phyloP scores from a whole-genome alignment of 148 eudicot species.

The Rhododendron vialii region DNA sequence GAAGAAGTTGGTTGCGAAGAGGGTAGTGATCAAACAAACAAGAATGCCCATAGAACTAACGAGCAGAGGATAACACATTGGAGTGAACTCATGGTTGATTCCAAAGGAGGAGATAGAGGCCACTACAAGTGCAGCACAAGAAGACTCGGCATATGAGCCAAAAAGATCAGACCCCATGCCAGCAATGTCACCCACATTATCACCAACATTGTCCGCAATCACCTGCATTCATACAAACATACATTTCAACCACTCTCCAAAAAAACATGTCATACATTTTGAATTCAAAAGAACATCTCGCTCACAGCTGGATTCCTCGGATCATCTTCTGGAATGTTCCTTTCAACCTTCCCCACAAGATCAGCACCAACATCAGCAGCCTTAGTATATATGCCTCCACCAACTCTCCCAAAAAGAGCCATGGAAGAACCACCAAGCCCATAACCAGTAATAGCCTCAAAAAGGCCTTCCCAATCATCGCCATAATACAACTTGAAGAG shows the following conservation, averaged over 20 bases:
- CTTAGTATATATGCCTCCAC: conserved; percentile 83
- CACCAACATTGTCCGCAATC: conserved; percentile 81
- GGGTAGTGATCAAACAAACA: conserved; percentile 62
- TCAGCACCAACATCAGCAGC: conserved; percentile 97
- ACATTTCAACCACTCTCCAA: neutral
- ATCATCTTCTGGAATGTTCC: conserved; percentile 86
- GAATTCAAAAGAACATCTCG: neutral
- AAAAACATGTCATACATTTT: too few relatives aligned
- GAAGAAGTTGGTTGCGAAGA: conserved; percentile 72
- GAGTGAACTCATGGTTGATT: conserved; percentile 48
- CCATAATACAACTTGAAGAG: conserved; percentile 61
- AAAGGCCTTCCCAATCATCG: conserved; percentile 68
- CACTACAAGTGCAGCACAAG: conserved; percentile 64
- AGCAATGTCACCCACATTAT: conserved; percentile 71
- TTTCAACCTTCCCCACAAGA: conserved; percentile 85
- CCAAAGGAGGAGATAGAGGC: conserved; percentile 71
- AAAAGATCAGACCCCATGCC: conserved; percentile 85
- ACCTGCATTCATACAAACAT: conserved; percentile 31
- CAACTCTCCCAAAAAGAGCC: conserved; percentile 89
- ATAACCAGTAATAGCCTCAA: conserved; percentile 75
- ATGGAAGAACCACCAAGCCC: conserved; percentile 92
- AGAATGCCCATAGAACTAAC: conserved; percentile 60
- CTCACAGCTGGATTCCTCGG: conserved; percentile 91
- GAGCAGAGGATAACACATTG: conserved; percentile 54
- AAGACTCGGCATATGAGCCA: conserved; percentile 60